phyloP scores from a whole-genome alignment of 768 basidiomycete species.

The Tricholoma furcatifolium region DNA sequence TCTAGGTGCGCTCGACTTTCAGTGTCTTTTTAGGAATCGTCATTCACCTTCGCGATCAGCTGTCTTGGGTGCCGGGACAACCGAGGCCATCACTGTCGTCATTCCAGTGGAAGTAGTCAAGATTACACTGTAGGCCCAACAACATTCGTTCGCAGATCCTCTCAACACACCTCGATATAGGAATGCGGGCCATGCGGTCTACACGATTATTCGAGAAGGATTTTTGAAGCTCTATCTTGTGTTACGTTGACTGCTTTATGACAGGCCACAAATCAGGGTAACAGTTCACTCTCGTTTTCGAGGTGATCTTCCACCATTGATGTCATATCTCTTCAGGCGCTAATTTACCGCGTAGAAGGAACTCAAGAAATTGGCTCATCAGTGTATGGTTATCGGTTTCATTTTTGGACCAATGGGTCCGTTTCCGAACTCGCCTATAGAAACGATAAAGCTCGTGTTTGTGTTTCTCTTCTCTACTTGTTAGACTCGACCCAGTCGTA shows the following conservation, averaged over 20 bases:
- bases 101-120: constrained; percentile 99
- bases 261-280: constrained; percentile 98
- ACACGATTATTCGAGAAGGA: constrained; percentile 91
- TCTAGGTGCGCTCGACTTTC: constrained; percentile 54
- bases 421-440: constrained; percentile 95
- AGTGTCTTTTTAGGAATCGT: background rate
- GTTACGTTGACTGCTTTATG: constrained; percentile 90
- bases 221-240: constrained; percentile 78
- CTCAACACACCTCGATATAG: constrained; percentile 91
- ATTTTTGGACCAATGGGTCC: constrained; percentile 98
- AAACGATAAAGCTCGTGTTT: constrained; percentile 91
- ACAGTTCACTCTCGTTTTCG: background rate
- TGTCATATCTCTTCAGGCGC: constrained; percentile 54
- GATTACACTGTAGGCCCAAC: constrained; percentile 96
- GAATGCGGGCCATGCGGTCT: constrained; percentile 96
- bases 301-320: background rate
- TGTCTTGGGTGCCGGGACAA: constrained; percentile 92
- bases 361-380: constrained; percentile 81
- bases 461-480: constrained; percentile 23
- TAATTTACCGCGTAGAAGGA: constrained; percentile 99
- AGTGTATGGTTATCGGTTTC: constrained; percentile 89
- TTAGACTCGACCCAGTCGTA: too few relatives aligned
- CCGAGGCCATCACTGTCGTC: constrained; percentile 92
- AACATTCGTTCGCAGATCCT: constrained; percentile 95
- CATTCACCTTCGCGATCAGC: constrained; percentile 42